Conservation (phyloP, 805 yeast species). For the Zygosaccharomyces gambellarensis region DNA sequence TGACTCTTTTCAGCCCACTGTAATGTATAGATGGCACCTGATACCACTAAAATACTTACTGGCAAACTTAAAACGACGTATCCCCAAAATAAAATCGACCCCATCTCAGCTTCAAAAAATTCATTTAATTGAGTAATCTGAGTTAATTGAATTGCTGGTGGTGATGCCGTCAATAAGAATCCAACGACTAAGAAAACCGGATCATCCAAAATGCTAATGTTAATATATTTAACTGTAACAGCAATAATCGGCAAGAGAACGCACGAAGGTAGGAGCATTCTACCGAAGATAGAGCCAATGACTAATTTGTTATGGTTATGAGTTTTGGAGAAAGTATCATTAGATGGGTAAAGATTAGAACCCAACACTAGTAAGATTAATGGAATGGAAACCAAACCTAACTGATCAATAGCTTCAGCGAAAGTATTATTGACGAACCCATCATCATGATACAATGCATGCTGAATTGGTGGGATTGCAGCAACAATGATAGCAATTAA, state of each 20-base stretch:
- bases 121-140: constrained; percentile 76
- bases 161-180: constrained; percentile 68
- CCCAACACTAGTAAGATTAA: constrained; percentile 71
- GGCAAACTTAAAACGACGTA: constrained; percentile 73
- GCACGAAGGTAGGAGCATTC: constrained; percentile 75
- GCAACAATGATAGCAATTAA: constrained; percentile 63
- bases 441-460: constrained; percentile 49
- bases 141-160: constrained; percentile 79
- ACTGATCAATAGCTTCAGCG: constrained; percentile 55
- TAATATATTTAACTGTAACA: constrained; percentile 55
- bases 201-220: constrained; percentile 67
- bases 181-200: constrained; percentile 77
- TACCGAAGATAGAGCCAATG: constrained; percentile 62
- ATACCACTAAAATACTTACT: constrained; percentile 67
- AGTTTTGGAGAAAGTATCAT: constrained; percentile 62
- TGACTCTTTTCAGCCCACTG: constrained; percentile 37
- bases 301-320: constrained; percentile 59
- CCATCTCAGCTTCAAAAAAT: constrained; percentile 75
- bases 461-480: constrained; percentile 53
- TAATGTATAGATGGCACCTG: constrained; percentile 50
- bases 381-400: constrained; percentile 75
- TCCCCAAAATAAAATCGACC: constrained; percentile 78
- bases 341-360: constrained; percentile 66
- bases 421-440: constrained; percentile 66
- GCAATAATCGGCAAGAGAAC: constrained; percentile 65